These are phyloP conservation scores for Amauroascus verrucosus DNA, from an alignment of 2,329 filamentous ascomycete genomes.

Conservation along the genomic window DNA sequence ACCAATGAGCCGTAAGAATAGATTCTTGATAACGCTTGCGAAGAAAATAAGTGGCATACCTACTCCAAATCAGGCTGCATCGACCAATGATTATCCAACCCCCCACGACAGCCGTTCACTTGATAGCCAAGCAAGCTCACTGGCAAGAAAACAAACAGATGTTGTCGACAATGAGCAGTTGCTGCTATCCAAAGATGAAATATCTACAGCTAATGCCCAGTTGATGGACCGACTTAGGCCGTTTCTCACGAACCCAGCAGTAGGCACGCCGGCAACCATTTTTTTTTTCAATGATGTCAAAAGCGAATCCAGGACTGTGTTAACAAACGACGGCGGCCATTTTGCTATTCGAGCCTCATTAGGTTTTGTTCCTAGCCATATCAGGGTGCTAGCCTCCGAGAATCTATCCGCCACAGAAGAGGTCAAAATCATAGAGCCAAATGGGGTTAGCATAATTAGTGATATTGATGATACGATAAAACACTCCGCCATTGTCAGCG, in stretches of 20 bases:
- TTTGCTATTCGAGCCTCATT: constrained; percentile 71
- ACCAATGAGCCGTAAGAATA: constrained; percentile 75
- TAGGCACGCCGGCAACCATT: constrained; percentile 68
- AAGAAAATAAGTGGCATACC: constrained; percentile 80
- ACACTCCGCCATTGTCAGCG: constrained; percentile 77
- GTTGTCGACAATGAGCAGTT: constrained; percentile 44
- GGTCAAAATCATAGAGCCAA: constrained; percentile 63
- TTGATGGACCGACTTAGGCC: constrained; percentile 79
- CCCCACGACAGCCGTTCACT: constrained; percentile 56
- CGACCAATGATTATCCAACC: constrained; percentile 38
- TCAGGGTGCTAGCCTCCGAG: constrained; percentile 78
- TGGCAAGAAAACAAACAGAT: constrained; percentile 61
- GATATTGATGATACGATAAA: constrained; percentile 98
- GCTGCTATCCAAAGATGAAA: constrained; percentile 62
- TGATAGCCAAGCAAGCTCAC: constrained; percentile 62
- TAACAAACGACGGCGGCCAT: constrained; percentile 81
- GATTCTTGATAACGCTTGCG: constrained; percentile 75
- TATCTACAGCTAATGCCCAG: constrained; percentile 70
- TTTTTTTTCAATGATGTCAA: constrained; percentile 87
- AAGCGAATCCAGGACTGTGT: constrained; percentile 73
- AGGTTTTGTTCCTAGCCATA: constrained; percentile 81
- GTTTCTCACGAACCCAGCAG: constrained; percentile 76
- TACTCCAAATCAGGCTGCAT: constrained; percentile 43
- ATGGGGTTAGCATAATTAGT: constrained; percentile 83
- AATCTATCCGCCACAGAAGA: constrained; percentile 70